Conservation (phyloP, 2,329 filamentous ascomycete species). For the Claviceps sorghi region DNA sequence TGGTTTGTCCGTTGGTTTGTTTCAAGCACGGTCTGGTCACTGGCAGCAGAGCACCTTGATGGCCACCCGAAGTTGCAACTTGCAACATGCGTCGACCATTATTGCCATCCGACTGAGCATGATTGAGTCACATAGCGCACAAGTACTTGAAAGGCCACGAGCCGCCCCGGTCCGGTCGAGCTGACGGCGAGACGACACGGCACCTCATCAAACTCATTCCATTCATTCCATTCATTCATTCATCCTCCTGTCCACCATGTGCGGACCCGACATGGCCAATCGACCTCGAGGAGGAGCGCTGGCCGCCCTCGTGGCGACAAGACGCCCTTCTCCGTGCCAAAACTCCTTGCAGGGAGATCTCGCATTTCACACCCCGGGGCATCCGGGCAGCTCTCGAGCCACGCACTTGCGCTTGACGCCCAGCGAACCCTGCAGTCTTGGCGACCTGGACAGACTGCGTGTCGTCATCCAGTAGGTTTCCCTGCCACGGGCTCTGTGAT, state of each 20-base stretch:
- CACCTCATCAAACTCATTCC: neutral
- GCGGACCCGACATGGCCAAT: constrained; percentile 26
- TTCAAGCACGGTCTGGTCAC: neutral
- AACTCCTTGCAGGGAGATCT: constrained; percentile 21
- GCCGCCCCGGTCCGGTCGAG: neutral
- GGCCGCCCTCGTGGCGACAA: constrained; percentile 24
- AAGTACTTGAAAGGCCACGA: neutral
- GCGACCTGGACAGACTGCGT: constrained; percentile 14
- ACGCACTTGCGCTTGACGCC: constrained; percentile 29
- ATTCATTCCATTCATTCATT: neutral
- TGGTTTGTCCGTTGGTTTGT: too few relatives aligned
- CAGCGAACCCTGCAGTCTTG: constrained; percentile 9
- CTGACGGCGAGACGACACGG: neutral
- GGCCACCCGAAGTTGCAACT: neutral
- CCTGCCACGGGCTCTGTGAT: neutral
- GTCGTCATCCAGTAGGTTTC: constrained; percentile 30
- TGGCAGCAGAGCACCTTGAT: constrained; percentile 1
- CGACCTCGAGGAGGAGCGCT: constrained; percentile 31
- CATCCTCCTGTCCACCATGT: constrained; percentile 20
- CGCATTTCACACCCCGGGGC: constrained; percentile 28
- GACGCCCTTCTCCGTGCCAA: neutral
- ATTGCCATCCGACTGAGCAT: neutral
- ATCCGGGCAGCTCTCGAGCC: constrained; percentile 21
- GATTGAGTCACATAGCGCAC: neutral
- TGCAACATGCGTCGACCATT: neutral